Evolutionary conservation across 352 stramenopile species (phyloP), one percentile per base, ranked within the genome.

Genomic region (Halophytophthora batemanensis): DNA sequence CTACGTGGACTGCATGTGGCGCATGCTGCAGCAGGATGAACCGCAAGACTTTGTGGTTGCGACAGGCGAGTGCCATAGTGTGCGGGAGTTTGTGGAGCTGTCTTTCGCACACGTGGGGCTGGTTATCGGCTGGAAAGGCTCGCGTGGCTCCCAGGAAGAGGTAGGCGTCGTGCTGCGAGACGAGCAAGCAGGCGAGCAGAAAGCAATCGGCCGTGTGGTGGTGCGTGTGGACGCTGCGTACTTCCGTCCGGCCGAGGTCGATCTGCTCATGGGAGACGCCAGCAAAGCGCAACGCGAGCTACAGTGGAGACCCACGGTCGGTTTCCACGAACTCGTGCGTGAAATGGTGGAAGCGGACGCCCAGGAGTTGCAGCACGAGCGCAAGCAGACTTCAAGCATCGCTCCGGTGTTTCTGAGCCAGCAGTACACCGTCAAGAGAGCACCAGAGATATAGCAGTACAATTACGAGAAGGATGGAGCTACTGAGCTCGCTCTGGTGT

Each of bases 1-100:
- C 75, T 99, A 99, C 62, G 93, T 99, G 35, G 86, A 98, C 61
- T 97, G 96, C 53, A 99, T 99, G 97, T 99, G 97, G 97, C 87
- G 85, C 53, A 99, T 99, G 94, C 76, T 99, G 25, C 97, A 99
- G 78, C 66, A 83, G 23, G 59, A 75, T 1, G 56, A 40, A 2
- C 75, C 80, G 1, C 47, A 93, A 33, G 85, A 95, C 59, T 93
- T 90, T 63, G 85, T 95, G 11, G 75, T 92, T 13, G 85, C 85
- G 12, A 99, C 97, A 17, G 96, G 96, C 59, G 96, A 99, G 69
- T 98, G 89, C 51, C 96, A 98, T 69, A 98, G 94, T n/a, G 97
- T 99, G 19, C 83, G 96, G 21, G 95, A 99, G 75, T 99, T 99
- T 76, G 76, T 98, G 37, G 96, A 99, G 69, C 87, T 98, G 37